phyloP scores from a whole-genome alignment of 805 yeast genomes.

The Kregervanrija pseudodelftensis region DNA sequence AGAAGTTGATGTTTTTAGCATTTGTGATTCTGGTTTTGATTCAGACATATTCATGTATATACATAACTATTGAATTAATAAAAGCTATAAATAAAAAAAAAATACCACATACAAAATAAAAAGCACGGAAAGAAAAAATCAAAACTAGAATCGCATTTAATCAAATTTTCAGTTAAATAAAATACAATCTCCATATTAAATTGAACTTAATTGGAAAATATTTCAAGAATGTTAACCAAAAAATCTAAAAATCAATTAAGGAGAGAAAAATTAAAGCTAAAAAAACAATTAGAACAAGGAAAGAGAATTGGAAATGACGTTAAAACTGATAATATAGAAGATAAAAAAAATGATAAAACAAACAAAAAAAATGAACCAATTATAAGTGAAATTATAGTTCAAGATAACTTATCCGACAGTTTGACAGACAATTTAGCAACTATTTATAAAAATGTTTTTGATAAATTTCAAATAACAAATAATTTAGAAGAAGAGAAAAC shows the following conservation, averaged over 20 bases:
- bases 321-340: not conserved
- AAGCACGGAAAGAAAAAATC: no score
- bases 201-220: no score
- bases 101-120: no score
- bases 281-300: constrained; percentile 8
- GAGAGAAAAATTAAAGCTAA: constrained; percentile 39
- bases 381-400: not conserved
- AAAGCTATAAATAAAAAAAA: no score
- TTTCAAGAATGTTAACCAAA: constrained; percentile 11
- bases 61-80: no score
- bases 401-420: constrained; percentile 1
- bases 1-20: no score
- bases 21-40: no score
- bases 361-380: constrained; percentile 3
- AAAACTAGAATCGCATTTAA: no score
- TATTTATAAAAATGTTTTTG: constrained; percentile 14
- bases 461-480: constrained; percentile 15
- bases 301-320: not conserved
- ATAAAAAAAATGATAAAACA: not conserved
- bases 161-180: no score
- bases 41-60: no score
- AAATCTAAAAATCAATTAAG: constrained; percentile 49
- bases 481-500: constrained; percentile 15
- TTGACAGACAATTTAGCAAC: constrained; percentile 9
- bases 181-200: no score